These are phyloP conservation scores for Polytolypa hystricis DNA, from an alignment of 2,329 filamentous ascomycete genomes.

Conservation along the genomic window DNA sequence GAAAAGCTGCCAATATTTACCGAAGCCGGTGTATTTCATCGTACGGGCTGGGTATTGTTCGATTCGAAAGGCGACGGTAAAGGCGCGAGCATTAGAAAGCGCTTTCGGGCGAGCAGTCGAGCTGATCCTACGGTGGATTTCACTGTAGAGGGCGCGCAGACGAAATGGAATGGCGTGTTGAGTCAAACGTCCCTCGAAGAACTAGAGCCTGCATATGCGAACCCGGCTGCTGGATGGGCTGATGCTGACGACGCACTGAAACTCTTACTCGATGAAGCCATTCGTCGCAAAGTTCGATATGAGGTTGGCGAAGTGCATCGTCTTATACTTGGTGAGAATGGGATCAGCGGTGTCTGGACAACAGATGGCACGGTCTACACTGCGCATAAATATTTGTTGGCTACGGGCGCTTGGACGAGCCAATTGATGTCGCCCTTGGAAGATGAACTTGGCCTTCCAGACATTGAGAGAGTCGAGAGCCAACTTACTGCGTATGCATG, in stretches of 20 bases:
- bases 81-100: constrained; percentile 42
- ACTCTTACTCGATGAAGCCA: constrained; percentile 34
- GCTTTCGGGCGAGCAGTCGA: constrained; percentile 40
- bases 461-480: constrained; percentile 38
- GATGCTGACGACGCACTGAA: constrained; percentile 39
- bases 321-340: constrained; percentile 33
- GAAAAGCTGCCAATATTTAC: constrained; percentile 45
- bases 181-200: constrained; percentile 25
- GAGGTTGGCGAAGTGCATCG: constrained; percentile 33
- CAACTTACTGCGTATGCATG: constrained; percentile 51
- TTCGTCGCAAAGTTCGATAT: constrained; percentile 36
- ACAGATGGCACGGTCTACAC: constrained; percentile 35
- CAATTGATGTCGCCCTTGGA: constrained; percentile 42
- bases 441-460: constrained; percentile 33
- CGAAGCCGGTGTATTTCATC: constrained; percentile 43
- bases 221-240: constrained; percentile 43
- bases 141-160: constrained; percentile 29
- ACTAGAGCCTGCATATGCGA: constrained; percentile 36
- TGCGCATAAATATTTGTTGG: constrained; percentile 45
- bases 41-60: constrained; percentile 49
- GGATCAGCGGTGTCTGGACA: constrained; percentile 36
- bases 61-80: constrained; percentile 39
- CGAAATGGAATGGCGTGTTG: constrained; percentile 33
- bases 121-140: constrained; percentile 33
- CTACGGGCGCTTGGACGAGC: constrained; percentile 48